Evolutionary conservation across 805 yeast genomes (phyloP).

Genomic region (Wickerhamiella parazyma): DNA sequence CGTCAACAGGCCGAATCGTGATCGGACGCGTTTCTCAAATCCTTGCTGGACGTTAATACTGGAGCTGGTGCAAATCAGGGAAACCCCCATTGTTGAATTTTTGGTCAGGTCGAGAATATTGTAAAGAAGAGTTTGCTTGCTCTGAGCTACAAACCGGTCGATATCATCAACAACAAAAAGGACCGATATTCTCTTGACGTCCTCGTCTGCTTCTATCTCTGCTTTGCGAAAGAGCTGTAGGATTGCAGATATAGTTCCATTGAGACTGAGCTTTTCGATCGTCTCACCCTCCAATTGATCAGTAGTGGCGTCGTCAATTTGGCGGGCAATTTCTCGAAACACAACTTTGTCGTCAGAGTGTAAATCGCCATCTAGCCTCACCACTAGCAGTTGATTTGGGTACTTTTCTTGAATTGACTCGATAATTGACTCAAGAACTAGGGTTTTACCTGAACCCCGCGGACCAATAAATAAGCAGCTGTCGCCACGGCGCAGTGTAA

Average conservation of each 20-base stretch:
- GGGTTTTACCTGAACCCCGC: constrained; percentile 60
- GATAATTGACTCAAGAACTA: constrained; percentile 46
- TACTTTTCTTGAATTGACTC: constrained; percentile 30
- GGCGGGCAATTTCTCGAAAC: constrained; percentile 72
- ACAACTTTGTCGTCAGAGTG: constrained; percentile 71
- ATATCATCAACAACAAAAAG: constrained; percentile 75
- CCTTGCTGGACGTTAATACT: constrained; percentile 64
- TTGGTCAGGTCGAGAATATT: constrained; percentile 82
- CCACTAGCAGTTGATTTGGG: constrained; percentile 38
- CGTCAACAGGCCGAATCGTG: constrained; percentile 74
- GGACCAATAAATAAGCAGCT: constrained; percentile 75
- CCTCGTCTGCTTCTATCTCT: constrained; percentile 10
- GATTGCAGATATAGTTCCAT: constrained; percentile 19
- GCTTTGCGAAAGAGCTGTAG: constrained; percentile 21
- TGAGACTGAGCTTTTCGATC: constrained; percentile 24
- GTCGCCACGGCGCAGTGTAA: constrained; percentile 59
- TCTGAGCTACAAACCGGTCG: constrained; percentile 57
- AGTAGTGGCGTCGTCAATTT: constrained; percentile 40
- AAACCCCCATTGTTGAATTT: constrained; percentile 51
- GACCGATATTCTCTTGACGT: constrained; percentile 35
- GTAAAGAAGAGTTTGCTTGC: constrained; percentile 72
- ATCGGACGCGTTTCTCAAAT: constrained; percentile 80
- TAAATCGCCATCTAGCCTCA: constrained; percentile 53
- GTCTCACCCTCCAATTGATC: constrained; percentile 20
- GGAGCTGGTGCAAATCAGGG: constrained; percentile 69